phyloP scores from a whole-genome alignment of 192 early-diverging fungal species.

The Lobosporangium transversale region DNA sequence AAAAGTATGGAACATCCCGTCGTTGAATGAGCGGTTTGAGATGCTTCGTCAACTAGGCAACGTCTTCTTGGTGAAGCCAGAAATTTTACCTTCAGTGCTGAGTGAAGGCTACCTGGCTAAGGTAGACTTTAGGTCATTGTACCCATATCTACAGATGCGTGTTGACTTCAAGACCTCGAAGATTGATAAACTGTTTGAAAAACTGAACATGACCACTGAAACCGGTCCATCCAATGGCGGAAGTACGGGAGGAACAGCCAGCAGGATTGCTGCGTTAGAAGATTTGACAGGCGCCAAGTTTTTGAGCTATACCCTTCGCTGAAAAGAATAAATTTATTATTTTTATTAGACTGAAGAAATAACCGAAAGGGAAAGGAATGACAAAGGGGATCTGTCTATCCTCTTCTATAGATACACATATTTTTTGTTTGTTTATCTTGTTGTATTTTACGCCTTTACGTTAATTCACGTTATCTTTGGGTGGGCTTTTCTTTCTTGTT shows the following conservation, averaged over 20 bases:
- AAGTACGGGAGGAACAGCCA: neutral
- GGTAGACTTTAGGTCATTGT: slow-evolving; percentile 81
- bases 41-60: slow-evolving; percentile 93
- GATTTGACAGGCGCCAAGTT: slow-evolving; percentile 24
- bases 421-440: too few species aligned
- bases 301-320: slow-evolving; percentile 29
- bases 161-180: slow-evolving; percentile 82
- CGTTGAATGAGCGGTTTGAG: slow-evolving; percentile 86
- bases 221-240: neutral
- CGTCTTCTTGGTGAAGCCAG: slow-evolving; percentile 91
- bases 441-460: too few species aligned
- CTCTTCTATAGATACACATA: too few species aligned
- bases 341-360: too few species aligned
- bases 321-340: too few species aligned
- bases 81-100: slow-evolving; percentile 88
- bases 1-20: slow-evolving; percentile 74
- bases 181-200: slow-evolving; percentile 65
- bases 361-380: too few species aligned
- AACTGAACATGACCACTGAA: slow-evolving; percentile 10
- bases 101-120: slow-evolving; percentile 86
- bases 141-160: slow-evolving; percentile 88
- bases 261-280: slow-evolving; percentile 22
- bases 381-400: too few species aligned
- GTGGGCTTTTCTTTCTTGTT: too few species aligned
- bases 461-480: too few species aligned